Percentiles rank a stretch among this genome's conserved stretches.
phyloP scores from a whole-genome alignment of 768 basidiomycete species.

The Rhodocollybia butyracea region DNA sequence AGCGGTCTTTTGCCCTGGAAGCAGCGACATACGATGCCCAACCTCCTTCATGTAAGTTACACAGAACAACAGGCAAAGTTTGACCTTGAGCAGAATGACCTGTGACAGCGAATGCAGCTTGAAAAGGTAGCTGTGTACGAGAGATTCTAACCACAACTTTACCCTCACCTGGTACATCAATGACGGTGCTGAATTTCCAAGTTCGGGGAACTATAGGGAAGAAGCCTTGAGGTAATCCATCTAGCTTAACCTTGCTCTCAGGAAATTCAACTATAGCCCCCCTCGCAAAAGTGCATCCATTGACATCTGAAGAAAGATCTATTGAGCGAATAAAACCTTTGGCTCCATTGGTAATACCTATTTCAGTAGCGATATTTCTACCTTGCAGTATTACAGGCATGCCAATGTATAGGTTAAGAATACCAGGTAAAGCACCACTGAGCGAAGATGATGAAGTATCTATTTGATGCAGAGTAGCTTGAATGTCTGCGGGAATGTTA shows the following conservation, averaged over 20 bases:
- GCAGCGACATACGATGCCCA: slow-evolving; percentile 28
- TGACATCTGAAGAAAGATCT: not conserved
- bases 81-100: no score
- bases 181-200: no score
- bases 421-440: not conserved
- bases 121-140: no score
- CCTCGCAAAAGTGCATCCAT: not conserved
- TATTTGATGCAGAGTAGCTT: not conserved
- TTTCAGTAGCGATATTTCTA: not conserved
- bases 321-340: slow-evolving; percentile 6
- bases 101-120: no score
- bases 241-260: not conserved
- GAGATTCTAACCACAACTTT: no score
- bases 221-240: not conserved
- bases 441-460: slow-evolving; percentile 1
- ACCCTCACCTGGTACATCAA: no score
- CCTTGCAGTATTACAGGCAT: not conserved
- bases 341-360: slow-evolving; percentile 23
- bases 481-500: not conserved
- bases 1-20: slow-evolving; percentile 16
- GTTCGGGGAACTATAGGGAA: not conserved
- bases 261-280: not conserved
- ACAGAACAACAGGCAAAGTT: slow-evolving; percentile 17
- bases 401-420: not conserved
- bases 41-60: slow-evolving; percentile 17